Conservation (phyloP, 495 filamentous ascomycete genomes). For the Symbiotaphrina buchneri region DNA sequence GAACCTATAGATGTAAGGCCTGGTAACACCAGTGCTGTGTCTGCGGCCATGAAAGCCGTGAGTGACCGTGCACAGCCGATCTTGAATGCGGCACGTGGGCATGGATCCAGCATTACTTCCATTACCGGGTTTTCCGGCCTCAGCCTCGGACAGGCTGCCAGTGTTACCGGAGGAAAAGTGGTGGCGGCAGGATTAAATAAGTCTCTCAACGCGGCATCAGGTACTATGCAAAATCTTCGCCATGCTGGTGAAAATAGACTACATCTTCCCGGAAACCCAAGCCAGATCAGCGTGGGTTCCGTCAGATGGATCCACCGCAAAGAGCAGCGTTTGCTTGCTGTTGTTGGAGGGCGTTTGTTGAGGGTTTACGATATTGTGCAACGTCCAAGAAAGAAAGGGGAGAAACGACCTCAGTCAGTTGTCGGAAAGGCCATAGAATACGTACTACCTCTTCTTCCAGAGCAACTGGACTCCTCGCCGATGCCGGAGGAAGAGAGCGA, state of each 20-base stretch:
- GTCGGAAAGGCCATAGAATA: conserved; percentile 36
- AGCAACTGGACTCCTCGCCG: conserved; percentile 6
- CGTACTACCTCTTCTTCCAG: conserved; percentile 32
- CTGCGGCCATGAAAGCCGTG: conserved; percentile 34
- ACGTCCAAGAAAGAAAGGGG: conserved; percentile 3
- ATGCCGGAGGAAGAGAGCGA: conserved; percentile 15
- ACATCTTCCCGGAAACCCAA: conserved; percentile 34
- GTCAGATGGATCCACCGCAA: conserved; percentile 30
- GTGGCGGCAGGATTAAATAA: conserved; percentile 66
- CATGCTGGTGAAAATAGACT: conserved; percentile 72
- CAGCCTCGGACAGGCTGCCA: conserved; percentile 16
- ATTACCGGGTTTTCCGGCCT: conserved; percentile 15
- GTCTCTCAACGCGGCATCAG: conserved; percentile 62
- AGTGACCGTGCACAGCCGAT: conserved; percentile 34
- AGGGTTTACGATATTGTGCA: conserved; percentile 31
- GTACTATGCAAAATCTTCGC: conserved; percentile 54
- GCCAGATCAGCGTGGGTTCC: conserved; percentile 22
- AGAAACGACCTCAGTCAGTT: conserved; percentile 14
- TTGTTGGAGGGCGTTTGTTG: conserved; percentile 39
- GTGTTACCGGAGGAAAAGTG: conserved; percentile 31
- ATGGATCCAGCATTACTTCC: conserved; percentile 17
- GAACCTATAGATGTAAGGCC: too few relatives aligned
- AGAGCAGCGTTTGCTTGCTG: conserved; percentile 22
- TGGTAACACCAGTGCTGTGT: conserved; percentile 42
- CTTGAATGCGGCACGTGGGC: conserved; percentile 28